Evolutionary conservation across 2,329 filamentous ascomycete genomes (phyloP).

Genomic region (Fusarium circinatum): DNA sequence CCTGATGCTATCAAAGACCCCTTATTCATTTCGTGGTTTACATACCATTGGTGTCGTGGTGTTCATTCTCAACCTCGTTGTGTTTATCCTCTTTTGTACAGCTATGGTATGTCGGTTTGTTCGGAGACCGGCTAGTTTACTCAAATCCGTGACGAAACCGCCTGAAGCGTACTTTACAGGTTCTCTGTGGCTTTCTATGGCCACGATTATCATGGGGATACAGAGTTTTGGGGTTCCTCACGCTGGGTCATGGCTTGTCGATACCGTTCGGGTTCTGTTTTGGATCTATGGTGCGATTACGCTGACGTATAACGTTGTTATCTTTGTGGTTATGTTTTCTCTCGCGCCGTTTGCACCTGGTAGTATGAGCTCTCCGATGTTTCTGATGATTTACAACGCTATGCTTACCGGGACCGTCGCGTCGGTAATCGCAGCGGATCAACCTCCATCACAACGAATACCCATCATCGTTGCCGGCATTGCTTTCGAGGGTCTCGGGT

Average conservation of each 20-base stretch:
- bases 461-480: background rate
- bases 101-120: background rate
- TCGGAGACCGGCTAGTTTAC: background rate
- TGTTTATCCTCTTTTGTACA: background rate
- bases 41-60: background rate
- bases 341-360: background rate
- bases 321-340: slow-evolving; percentile 2
- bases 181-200: background rate
- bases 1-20: background rate
- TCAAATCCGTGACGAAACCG: background rate
- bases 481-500: background rate
- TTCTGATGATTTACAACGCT: slow-evolving; percentile 3
- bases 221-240: slow-evolving; percentile 10
- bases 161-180: slow-evolving; percentile 8
- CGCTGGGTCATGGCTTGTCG: background rate
- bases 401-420: background rate
- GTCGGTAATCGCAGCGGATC: background rate
- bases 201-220: slow-evolving; percentile 6
- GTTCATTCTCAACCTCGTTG: background rate
- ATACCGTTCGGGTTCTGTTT: background rate
- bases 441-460: background rate
- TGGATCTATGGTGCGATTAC: background rate
- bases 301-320: background rate
- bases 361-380: slow-evolving; percentile 13
- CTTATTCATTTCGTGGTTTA: background rate